Conservation (phyloP, 371 early-diverging fungal species). For the Haplosporangium sp. region DNA sequence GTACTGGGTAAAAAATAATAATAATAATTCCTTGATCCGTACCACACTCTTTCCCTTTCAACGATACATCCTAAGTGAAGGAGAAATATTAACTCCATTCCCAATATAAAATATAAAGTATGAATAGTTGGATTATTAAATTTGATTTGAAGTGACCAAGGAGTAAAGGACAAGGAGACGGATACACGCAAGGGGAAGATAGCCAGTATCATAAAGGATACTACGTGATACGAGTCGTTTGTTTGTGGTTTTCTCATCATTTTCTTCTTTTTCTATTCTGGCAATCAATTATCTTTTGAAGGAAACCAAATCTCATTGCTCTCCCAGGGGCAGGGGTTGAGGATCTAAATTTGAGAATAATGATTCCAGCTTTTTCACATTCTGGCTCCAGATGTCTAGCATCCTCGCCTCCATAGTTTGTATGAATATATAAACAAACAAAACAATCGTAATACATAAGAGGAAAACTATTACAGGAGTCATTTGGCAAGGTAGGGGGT, state of each 20-base stretch:
- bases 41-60: neutral
- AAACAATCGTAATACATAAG: no score
- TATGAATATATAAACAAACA: no score
- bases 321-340: neutral
- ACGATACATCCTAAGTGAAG: neutral
- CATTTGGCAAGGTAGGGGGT: neutral
- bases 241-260: neutral
- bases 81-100: neutral
- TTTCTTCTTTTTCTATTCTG: neutral
- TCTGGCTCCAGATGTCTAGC: neutral
- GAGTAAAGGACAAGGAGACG: conserved; percentile 1
- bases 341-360: neutral
- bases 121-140: neutral
- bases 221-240: neutral
- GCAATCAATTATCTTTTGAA: neutral
- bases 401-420: no score
- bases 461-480: neutral
- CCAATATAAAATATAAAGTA: neutral
- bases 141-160: neutral
- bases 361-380: neutral
- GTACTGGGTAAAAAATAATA: neutral
- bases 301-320: neutral
- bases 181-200: conserved; percentile 1
- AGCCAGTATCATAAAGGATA: conserved; percentile 1
- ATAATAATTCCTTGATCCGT: neutral